These are phyloP conservation scores for Proteromonas lacertae DNA, from an alignment of 352 stramenopile species.

Conservation along the genomic window DNA sequence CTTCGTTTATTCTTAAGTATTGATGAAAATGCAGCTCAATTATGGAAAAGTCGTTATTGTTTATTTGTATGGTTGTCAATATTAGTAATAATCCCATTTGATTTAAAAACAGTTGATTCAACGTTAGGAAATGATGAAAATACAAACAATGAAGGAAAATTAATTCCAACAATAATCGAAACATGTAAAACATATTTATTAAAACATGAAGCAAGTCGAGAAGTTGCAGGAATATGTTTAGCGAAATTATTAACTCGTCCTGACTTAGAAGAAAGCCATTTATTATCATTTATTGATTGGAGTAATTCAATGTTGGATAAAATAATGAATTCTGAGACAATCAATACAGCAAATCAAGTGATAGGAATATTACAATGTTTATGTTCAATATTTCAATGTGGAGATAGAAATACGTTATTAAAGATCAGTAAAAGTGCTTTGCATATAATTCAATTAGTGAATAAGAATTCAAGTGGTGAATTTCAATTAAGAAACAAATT, in stretches of 20 bases:
- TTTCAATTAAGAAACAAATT: constrained; percentile 45
- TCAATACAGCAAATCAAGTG: not conserved
- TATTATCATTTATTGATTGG: constrained; percentile 58
- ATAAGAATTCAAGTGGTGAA: not conserved
- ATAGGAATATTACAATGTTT: not conserved
- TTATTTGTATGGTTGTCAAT: constrained; percentile 87
- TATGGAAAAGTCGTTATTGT: constrained; percentile 37
- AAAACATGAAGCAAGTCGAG: constrained; percentile 35
- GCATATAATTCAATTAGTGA: not conserved
- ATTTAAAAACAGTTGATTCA: constrained; percentile 62
- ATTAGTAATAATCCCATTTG: constrained; percentile 81
- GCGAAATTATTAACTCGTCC: constrained; percentile 58
- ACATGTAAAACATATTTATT: constrained; percentile 40
- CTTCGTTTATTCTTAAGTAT: constrained; percentile 31
- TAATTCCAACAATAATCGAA: too few relatives aligned
- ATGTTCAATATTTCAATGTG: not conserved
- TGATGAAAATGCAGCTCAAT: constrained; percentile 28
- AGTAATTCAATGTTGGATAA: constrained; percentile 21
- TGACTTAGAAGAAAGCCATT: constrained; percentile 54
- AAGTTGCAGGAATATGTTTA: constrained; percentile 66
- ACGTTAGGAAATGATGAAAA: not conserved
- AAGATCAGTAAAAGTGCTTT: not conserved
- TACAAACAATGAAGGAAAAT: too few relatives aligned
- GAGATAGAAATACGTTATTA: not conserved
- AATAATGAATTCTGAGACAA: not conserved